Percentiles rank a stretch among this genome's conserved stretches.
Evolutionary conservation across 2,329 filamentous ascomycete species (phyloP).

Genomic region (Epichloe baconii): DNA sequence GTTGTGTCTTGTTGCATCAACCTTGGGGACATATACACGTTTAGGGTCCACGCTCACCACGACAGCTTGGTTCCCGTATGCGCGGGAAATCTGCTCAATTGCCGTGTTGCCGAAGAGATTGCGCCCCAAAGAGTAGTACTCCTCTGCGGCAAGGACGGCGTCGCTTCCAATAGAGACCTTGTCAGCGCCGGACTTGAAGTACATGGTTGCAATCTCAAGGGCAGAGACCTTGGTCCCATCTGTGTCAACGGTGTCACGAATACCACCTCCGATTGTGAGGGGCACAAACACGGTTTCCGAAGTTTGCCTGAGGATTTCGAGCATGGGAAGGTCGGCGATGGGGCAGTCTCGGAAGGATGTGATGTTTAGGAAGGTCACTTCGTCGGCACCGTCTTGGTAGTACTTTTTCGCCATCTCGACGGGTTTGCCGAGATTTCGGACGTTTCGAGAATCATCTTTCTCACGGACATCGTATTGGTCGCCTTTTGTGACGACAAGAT

Average conservation of each 20-base stretch:
- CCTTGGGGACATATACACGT: constrained; percentile 69
- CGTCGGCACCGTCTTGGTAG: constrained; percentile 93
- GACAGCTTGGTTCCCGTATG: constrained; percentile 93
- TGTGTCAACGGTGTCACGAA: constrained; percentile 80
- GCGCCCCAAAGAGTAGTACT: constrained; percentile 63
- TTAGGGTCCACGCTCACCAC: constrained; percentile 93
- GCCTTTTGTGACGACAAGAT: constrained; percentile 94
- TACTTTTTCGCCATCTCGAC: constrained; percentile 89
- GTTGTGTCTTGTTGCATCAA: constrained; percentile 57
- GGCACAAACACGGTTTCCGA: constrained; percentile 92
- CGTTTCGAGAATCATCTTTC: constrained; percentile 51
- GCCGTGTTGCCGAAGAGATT: constrained; percentile 69
- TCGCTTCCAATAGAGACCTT: constrained; percentile 96
- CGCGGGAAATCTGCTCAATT: constrained; percentile 86
- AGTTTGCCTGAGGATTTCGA: constrained; percentile 77
- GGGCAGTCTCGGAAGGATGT: constrained; percentile 95
- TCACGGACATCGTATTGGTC: constrained; percentile 98
- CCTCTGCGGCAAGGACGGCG: constrained; percentile 82
- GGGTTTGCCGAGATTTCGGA: constrained; percentile 91
- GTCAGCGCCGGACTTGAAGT: constrained; percentile 94
- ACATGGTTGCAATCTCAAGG: constrained; percentile 86
- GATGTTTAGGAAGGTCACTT: constrained; percentile 96
- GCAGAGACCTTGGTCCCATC: constrained; percentile 80
- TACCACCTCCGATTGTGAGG: constrained; percentile 88
- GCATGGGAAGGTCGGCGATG: constrained; percentile 84